Evolutionary conservation across 352 stramenopile genomes (phyloP).

Genomic region (Phytopythium montanum): DNA sequence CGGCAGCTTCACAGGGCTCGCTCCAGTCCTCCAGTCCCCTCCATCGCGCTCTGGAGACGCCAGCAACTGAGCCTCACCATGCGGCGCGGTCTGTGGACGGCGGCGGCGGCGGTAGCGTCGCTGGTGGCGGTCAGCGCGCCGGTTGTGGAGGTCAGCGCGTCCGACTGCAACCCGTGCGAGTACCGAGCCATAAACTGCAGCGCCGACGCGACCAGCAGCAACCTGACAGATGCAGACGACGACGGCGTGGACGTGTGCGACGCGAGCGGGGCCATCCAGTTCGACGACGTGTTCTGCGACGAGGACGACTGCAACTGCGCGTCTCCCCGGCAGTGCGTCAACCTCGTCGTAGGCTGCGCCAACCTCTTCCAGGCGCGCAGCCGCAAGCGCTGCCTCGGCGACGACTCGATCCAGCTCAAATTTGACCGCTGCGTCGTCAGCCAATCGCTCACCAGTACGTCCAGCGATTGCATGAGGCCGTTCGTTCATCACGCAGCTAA

Average conservation of each 20-base stretch:
- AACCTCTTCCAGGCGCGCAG: constrained; percentile 70
- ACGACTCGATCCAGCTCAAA: constrained; percentile 33
- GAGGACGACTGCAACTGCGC: constrained; percentile 53
- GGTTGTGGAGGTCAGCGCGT: constrained; percentile 13
- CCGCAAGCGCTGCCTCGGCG: constrained; percentile 63
- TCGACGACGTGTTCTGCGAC: constrained; percentile 83
- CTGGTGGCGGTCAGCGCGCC: constrained; percentile 15
- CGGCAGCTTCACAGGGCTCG: neutral
- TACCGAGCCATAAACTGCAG: constrained; percentile 73
- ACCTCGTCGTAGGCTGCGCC: constrained; percentile 57
- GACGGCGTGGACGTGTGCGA: constrained; percentile 49
- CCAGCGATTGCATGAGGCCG: neutral
- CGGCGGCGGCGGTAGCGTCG: constrained; percentile 11
- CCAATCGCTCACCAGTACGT: constrained; percentile 51
- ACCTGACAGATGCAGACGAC: constrained; percentile 4
- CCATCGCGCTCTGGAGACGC: too few relatives aligned
- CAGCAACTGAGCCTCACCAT: neutral
- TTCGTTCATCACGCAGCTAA: neutral
- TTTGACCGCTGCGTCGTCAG: constrained; percentile 48
- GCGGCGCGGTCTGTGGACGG: constrained; percentile 7
- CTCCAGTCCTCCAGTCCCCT: too few relatives aligned
- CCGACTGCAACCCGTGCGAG: constrained; percentile 50
- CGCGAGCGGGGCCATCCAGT: constrained; percentile 46
- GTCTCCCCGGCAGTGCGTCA: constrained; percentile 49
- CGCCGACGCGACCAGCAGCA: constrained; percentile 8